These are phyloP conservation scores for Ploettnerulaceae sp. DNA, from an alignment of 2,329 filamentous ascomycete species.

Conservation along the genomic window DNA sequence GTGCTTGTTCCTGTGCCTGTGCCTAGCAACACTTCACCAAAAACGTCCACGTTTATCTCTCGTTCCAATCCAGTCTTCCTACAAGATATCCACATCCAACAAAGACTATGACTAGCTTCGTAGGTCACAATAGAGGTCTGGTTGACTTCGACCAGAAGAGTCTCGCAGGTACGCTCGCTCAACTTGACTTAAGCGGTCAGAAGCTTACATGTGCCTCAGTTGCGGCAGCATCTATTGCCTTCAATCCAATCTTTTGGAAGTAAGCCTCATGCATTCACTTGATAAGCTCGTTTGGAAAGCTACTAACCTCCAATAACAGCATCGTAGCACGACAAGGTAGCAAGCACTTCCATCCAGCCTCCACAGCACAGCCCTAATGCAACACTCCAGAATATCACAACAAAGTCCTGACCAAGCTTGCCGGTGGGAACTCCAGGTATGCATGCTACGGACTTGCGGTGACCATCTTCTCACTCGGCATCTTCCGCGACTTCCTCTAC, in stretches of 20 bases:
- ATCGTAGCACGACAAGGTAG: conserved; percentile 78
- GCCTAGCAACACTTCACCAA: conserved; percentile 3
- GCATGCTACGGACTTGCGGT: conserved; percentile 88
- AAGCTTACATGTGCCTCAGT: conserved; percentile 48
- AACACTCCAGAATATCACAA: conserved; percentile 78
- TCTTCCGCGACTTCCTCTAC: conserved; percentile 84
- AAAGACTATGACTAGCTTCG: conserved; percentile 31
- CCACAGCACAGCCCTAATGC: conserved; percentile 14
- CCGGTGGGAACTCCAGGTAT: conserved; percentile 68
- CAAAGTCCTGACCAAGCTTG: conserved; percentile 81
- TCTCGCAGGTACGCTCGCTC: conserved; percentile 52
- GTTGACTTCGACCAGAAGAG: conserved; percentile 64
- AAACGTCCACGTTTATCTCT: background rate
- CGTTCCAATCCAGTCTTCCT: background rate
- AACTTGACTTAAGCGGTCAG: conserved; percentile 6
- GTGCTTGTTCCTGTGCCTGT: too few species aligned
- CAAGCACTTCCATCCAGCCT: conserved; percentile 17
- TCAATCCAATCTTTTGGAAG: conserved; percentile 99
- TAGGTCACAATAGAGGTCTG: conserved; percentile 26
- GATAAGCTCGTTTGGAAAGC: background rate
- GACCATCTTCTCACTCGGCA: conserved; percentile 86
- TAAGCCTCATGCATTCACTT: conserved; percentile 46
- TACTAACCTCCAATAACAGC: conserved; percentile 42
- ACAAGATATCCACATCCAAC: conserved; percentile 1
- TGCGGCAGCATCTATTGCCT: conserved; percentile 74